A percentile compares a stretch with the other conserved stretches of the same genome.
Conservation (phyloP, 768 basidiomycete species). For the Lentinula boryana region DNA sequence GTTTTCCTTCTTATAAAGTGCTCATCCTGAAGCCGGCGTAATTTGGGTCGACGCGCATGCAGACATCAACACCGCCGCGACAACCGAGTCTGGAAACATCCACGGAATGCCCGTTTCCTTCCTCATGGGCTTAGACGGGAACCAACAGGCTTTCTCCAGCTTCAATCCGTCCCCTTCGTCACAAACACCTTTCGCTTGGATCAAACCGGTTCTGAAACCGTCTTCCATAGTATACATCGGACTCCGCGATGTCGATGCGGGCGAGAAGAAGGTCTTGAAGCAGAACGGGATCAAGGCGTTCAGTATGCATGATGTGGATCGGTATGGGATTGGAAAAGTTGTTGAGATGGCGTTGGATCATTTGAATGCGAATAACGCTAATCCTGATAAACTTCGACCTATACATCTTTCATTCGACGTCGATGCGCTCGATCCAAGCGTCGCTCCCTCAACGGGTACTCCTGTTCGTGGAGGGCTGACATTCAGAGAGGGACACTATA, state of each 20-base stretch:
- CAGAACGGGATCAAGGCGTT: constrained; percentile 80
- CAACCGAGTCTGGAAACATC: constrained; percentile 88
- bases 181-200: constrained; percentile 43
- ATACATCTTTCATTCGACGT: constrained; percentile 98
- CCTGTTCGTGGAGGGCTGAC: constrained; percentile 93
- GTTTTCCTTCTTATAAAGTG: constrained; percentile 30
- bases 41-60: constrained; percentile 98
- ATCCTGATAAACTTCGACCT: constrained; percentile 74
- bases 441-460: constrained; percentile 94
- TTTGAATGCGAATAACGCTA: constrained; percentile 38
- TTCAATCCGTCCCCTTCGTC: neutral
- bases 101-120: constrained; percentile 99
- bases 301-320: constrained; percentile 90
- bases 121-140: constrained; percentile 51
- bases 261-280: constrained; percentile 82
- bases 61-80: constrained; percentile 88
- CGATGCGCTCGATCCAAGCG: constrained; percentile 87
- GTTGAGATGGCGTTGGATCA: constrained; percentile 95
- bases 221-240: constrained; percentile 93
- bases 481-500: constrained; percentile 98
- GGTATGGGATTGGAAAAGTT: constrained; percentile 88
- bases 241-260: constrained; percentile 85
- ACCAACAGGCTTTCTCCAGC: constrained; percentile 12
- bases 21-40: constrained; percentile 76
- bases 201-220: constrained; percentile 61